Evolutionary conservation across 768 basidiomycete genomes (phyloP).

Genomic region (Kwoniella pini): DNA sequence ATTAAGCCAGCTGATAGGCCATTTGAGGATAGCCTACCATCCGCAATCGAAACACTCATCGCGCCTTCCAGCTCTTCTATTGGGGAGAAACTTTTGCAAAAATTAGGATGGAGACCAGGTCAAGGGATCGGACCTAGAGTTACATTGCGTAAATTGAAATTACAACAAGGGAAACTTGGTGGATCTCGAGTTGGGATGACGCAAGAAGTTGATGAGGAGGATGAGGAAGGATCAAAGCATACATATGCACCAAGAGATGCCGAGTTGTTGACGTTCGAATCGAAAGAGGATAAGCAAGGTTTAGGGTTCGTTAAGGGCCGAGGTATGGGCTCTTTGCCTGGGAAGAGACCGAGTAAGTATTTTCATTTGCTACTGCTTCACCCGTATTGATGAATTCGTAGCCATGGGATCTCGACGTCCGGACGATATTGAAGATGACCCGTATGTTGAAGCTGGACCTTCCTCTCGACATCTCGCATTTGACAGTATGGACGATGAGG

Average conservation of each 20-base stretch:
- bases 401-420: conserved; percentile 16
- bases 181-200: conserved; percentile 51
- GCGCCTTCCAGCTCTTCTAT: conserved; percentile 75
- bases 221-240: conserved; percentile 71
- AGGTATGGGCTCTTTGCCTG: conserved; percentile 36
- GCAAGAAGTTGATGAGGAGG: conserved; percentile 59
- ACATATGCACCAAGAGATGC: conserved; percentile 82
- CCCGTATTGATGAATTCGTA: neutral
- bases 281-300: conserved; percentile 78
- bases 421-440: conserved; percentile 90
- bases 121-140: conserved; percentile 92
- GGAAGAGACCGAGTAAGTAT: conserved; percentile 20
- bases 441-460: conserved; percentile 26
- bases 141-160: conserved; percentile 69
- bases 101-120: conserved; percentile 92
- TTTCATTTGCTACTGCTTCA: neutral
- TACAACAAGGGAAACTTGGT: conserved; percentile 64
- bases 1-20: conserved; percentile 59
- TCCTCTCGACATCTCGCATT: conserved; percentile 34
- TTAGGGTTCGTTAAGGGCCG: conserved; percentile 73
- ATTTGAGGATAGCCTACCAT: conserved; percentile 56
- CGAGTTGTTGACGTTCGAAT: conserved; percentile 63
- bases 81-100: conserved; percentile 81
- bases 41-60: conserved; percentile 60
- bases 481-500: conserved; percentile 64